Evolutionary conservation across 1,284 basidiomycete species (phyloP), one percentile per base, ranked within the genome.

Genomic region (Melampsora larici-populina): DNA sequence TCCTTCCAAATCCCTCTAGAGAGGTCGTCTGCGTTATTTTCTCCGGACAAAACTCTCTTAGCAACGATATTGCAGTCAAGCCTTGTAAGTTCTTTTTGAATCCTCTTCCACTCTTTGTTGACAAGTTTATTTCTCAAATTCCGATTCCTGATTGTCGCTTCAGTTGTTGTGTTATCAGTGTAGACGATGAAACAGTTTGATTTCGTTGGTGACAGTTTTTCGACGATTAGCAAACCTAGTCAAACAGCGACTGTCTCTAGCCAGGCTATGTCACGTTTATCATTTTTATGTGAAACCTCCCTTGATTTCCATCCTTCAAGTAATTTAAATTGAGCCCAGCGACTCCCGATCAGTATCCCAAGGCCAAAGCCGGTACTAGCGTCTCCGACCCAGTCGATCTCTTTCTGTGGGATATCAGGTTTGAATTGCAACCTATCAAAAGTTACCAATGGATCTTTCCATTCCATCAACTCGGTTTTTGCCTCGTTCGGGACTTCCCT

Each of bases 241-340:
- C 63, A 1, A 21, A 65, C 43, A 36, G 63, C 63, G n/a, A 65
- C 63, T 31, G 63, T 65, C 43, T 65, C 29, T 8, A n/a, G n/a
- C n/a, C n/a, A n/a, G n/a, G n/a, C n/a, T n/a, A n/a, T n/a, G n/a
- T n/a, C n/a, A n/a, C n/a, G n/a, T n/a, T n/a, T n/a, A n/a, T n/a
- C n/a, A n/a, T n/a, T n/a, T n/a, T n/a, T n/a, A n/a, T n/a, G n/a
- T n/a, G n/a, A n/a, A n/a, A n/a, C n/a, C n/a, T n/a, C n/a, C n/a
- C n/a, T n/a, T n/a, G n/a, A n/a, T n/a, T n/a, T n/a, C n/a, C n/a
- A n/a, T n/a, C n/a, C n/a, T n/a, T n/a, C n/a, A n/a, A n/a, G n/a
- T n/a, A n/a, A n/a, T n/a, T n/a, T n/a, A n/a, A n/a, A n/a, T n/a
- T n/a, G n/a, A n/a, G n/a, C n/a, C n/a, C n/a, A n/a, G 2, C 29